Conservation (phyloP, 2,329 filamentous ascomycete species). For the Sarocladiaceae sp. region DNA sequence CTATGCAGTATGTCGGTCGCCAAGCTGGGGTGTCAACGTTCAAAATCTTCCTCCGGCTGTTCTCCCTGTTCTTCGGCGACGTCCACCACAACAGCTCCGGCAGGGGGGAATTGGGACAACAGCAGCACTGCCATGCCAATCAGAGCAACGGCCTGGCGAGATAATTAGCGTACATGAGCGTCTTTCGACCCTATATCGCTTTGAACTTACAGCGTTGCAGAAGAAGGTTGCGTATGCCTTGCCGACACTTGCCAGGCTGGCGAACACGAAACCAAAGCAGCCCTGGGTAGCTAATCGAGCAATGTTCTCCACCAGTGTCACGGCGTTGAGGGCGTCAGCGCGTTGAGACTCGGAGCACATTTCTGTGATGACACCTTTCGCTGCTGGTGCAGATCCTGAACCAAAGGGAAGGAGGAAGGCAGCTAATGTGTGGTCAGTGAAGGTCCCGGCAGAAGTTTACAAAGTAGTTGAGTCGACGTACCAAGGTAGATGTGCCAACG, state of each 20-base stretch:
- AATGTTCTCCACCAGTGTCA: constrained; percentile 65
- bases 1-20: no score
- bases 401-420: constrained; percentile 61
- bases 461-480: constrained; percentile 19
- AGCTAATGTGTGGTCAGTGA: constrained; percentile 27
- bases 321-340: constrained; percentile 60
- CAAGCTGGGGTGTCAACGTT: not conserved
- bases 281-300: constrained; percentile 57
- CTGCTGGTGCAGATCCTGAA: constrained; percentile 61
- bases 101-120: constrained; percentile 36
- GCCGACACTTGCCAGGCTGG: constrained; percentile 53
- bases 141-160: constrained; percentile 47
- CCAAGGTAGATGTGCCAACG: constrained; percentile 64
- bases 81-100: constrained; percentile 29
- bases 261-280: constrained; percentile 62
- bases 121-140: constrained; percentile 33
- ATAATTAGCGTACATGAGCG: constrained; percentile 24
- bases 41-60: not conserved
- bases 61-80: constrained; percentile 12
- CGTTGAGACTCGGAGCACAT: constrained; percentile 59
- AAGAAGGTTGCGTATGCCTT: constrained; percentile 58
- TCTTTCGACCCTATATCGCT: no score
- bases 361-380: constrained; percentile 67
- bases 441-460: not conserved
- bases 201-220: constrained; percentile 61